phyloP scores from a whole-genome alignment of 2,329 filamentous ascomycete genomes.

The Acephala macrosclerotiorum region DNA sequence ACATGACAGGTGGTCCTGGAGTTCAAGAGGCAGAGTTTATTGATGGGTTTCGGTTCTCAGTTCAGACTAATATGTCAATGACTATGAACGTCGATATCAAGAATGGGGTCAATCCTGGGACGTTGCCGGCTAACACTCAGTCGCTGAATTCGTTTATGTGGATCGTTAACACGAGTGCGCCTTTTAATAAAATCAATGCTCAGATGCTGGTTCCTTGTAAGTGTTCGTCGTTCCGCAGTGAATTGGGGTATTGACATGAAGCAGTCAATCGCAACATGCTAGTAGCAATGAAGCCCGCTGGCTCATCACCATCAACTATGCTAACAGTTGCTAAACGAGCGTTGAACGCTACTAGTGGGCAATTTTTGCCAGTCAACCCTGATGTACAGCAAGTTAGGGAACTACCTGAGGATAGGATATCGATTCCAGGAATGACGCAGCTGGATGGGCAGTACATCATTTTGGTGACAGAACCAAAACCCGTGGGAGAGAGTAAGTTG shows the following conservation, averaged over 20 bases:
- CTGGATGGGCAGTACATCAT: constrained; percentile 34
- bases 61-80: constrained; percentile 23
- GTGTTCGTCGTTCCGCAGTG: not conserved
- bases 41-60: constrained; percentile 40
- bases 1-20: constrained; percentile 38
- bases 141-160: constrained; percentile 32
- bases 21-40: constrained; percentile 42
- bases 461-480: constrained; percentile 25
- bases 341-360: constrained; percentile 29
- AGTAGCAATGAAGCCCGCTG: constrained; percentile 23
- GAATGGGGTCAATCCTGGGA: constrained; percentile 29
- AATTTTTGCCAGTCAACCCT: constrained; percentile 24
- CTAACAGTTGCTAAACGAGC: constrained; percentile 32
- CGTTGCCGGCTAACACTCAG: constrained; percentile 26
- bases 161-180: constrained; percentile 31
- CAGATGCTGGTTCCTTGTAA: constrained; percentile 32
- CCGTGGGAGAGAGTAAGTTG: constrained; percentile 30
- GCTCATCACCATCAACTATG: constrained; percentile 29
- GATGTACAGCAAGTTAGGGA: constrained; percentile 25
- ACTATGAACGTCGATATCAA: constrained; percentile 30
- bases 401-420: constrained; percentile 29
- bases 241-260: not conserved
- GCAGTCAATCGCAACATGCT: constrained; percentile 35
- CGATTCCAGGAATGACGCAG: constrained; percentile 22
- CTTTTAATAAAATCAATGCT: constrained; percentile 20